phyloP scores from a whole-genome alignment of 257 asterid species.

The Fraxinus quadrangulata region DNA sequence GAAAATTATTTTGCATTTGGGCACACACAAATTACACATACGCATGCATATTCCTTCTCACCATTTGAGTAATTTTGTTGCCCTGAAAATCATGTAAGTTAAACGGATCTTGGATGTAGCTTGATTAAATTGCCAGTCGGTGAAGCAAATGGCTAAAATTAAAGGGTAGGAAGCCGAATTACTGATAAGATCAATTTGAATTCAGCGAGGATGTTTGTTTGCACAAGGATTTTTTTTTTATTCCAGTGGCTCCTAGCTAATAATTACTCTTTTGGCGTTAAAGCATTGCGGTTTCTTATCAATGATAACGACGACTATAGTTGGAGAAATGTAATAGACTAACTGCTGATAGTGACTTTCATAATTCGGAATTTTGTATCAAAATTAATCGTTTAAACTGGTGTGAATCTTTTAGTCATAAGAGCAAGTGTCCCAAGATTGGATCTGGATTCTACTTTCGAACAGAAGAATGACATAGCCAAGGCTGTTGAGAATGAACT shows the following conservation, averaged over 20 bases:
- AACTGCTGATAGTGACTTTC: background rate
- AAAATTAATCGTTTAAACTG: background rate
- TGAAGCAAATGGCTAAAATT: background rate
- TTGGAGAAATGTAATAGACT: background rate
- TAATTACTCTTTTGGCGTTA: background rate
- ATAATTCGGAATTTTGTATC: background rate
- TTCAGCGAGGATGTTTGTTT: background rate
- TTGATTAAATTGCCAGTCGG: background rate
- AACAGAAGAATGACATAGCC: conserved; percentile 28
- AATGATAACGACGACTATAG: background rate
- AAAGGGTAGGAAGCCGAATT: background rate
- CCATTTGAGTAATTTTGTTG: background rate
- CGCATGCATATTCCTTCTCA: background rate
- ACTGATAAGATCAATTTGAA: background rate
- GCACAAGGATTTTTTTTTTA: background rate
- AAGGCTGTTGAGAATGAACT: conserved; percentile 28
- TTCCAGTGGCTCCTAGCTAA: background rate
- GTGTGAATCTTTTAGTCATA: conserved; percentile 9
- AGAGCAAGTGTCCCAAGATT: conserved; percentile 23
- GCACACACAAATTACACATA: background rate
- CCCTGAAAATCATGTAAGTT: background rate
- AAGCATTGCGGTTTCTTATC: background rate
- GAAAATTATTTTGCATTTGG: background rate
- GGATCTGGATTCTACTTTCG: conserved; percentile 20
- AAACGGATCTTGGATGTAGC: background rate